Conservation (phyloP, 1,284 basidiomycete species). For the Irpex sp. region DNA sequence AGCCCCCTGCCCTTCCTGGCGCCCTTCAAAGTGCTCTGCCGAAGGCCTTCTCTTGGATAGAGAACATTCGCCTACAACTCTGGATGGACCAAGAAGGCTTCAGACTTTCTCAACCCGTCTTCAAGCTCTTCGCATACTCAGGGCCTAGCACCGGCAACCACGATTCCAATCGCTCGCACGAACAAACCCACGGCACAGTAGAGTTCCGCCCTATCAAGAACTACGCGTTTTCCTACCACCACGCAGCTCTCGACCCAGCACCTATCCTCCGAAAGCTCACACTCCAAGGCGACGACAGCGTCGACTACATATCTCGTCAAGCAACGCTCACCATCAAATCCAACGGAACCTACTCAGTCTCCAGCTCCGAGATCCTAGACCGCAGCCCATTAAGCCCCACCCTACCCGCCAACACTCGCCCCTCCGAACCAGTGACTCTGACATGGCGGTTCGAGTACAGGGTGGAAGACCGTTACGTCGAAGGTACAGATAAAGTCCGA, state of each 20-base stretch:
- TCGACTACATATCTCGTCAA: slow-evolving; percentile 71
- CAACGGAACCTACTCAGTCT: slow-evolving; percentile 71
- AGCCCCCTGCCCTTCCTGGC: slow-evolving; percentile 8
- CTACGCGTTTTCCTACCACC: slow-evolving; percentile 64
- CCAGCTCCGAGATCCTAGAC: slow-evolving; percentile 50
- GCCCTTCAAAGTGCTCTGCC: slow-evolving; percentile 26
- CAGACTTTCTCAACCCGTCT: slow-evolving; percentile 52
- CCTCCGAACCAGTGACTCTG: slow-evolving; percentile 36
- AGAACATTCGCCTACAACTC: slow-evolving; percentile 52
- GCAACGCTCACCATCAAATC: slow-evolving; percentile 62
- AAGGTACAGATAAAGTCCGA: slow-evolving; percentile 40
- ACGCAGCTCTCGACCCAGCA: slow-evolving; percentile 62
- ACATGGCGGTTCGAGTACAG: slow-evolving; percentile 78
- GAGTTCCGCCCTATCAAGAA: slow-evolving; percentile 62
- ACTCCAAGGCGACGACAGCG: slow-evolving; percentile 56
- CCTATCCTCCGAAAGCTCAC: slow-evolving; percentile 67
- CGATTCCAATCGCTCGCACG: too few species aligned
- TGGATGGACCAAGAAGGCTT: slow-evolving; percentile 82
- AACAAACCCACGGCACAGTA: slow-evolving; percentile 35
- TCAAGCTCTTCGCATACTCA: slow-evolving; percentile 51
- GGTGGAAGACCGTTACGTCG: slow-evolving; percentile 53
- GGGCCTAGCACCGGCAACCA: too few species aligned
- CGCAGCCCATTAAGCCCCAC: slow-evolving; percentile 22
- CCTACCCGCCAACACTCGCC: slow-evolving; percentile 5
- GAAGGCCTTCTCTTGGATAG: slow-evolving; percentile 46